phyloP scores from a whole-genome alignment of 2,329 filamentous ascomycete species.

The Epichloe gansuensis region DNA sequence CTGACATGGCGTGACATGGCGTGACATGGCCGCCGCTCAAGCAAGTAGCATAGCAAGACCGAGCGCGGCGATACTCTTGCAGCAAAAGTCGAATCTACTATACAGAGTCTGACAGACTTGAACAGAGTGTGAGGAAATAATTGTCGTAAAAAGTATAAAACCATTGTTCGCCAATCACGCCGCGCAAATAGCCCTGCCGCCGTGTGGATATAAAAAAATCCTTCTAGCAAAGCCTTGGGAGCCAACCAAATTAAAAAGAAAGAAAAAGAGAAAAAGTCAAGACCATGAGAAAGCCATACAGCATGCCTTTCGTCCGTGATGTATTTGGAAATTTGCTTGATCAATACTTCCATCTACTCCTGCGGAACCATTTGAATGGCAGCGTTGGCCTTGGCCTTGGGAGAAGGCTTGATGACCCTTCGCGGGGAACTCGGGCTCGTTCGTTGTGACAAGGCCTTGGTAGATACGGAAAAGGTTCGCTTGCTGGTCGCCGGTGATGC shows the following conservation, averaged over 20 bases:
- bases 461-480: not conserved
- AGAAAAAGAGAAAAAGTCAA: not conserved
- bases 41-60: not conserved
- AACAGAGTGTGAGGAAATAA: no score
- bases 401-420: constrained; percentile 7
- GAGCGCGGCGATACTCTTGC: no score
- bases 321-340: no score
- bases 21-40: not conserved
- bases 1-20: no score
- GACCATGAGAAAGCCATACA: not conserved
- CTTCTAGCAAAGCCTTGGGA: not conserved
- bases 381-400: constrained; percentile 7
- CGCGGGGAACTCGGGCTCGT: not conserved
- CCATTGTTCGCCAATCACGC: not conserved
- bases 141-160: not conserved
- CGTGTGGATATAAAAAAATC: not conserved
- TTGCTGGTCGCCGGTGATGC: not conserved
- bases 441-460: not conserved
- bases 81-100: not conserved
- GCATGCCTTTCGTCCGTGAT: no score
- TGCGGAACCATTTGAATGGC: constrained; percentile 3
- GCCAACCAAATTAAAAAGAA: not conserved
- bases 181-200: not conserved
- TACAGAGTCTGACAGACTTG: not conserved
- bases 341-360: not conserved